Conservation (phyloP, 2,329 filamentous ascomycete genomes). For the Alternaria triticimaculans region DNA sequence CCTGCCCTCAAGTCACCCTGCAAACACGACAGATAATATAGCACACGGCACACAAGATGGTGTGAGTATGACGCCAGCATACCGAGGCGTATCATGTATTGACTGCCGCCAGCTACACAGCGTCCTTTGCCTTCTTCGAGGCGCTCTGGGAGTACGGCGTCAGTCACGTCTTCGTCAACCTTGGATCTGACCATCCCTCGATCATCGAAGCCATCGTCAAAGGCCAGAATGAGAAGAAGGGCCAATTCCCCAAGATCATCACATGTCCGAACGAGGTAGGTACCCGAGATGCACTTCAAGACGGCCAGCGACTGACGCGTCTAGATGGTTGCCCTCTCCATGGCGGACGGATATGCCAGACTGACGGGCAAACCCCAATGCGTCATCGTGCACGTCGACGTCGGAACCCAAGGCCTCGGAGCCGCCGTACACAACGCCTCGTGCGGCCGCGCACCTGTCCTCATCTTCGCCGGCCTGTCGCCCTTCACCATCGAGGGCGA, state of each 20-base stretch:
- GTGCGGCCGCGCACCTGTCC: conserved; percentile 73
- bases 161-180: conserved; percentile 65
- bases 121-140: conserved; percentile 83
- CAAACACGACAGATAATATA: background rate
- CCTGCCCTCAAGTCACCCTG: background rate
- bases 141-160: conserved; percentile 70
- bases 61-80: conserved; percentile 17
- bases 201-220: conserved; percentile 84
- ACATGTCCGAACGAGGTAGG: conserved; percentile 80
- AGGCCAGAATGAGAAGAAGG: conserved; percentile 70
- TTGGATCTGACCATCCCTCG: conserved; percentile 75
- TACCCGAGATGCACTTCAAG: background rate
- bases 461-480: conserved; percentile 79
- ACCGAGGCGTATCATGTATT: background rate
- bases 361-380: conserved; percentile 75
- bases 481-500: conserved; percentile 81
- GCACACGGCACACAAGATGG: conserved; percentile 21
- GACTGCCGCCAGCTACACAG: conserved; percentile 63
- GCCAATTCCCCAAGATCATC: conserved; percentile 73
- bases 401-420: conserved; percentile 79
- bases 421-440: conserved; percentile 82
- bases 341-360: conserved; percentile 79
- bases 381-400: conserved; percentile 82
- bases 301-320: conserved; percentile 5
- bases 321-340: conserved; percentile 83